A percentile compares a stretch with the other conserved stretches of the same genome.
phyloP scores from a whole-genome alignment of 805 yeast genomes.

The Tetrapisispora pingtungensis region DNA sequence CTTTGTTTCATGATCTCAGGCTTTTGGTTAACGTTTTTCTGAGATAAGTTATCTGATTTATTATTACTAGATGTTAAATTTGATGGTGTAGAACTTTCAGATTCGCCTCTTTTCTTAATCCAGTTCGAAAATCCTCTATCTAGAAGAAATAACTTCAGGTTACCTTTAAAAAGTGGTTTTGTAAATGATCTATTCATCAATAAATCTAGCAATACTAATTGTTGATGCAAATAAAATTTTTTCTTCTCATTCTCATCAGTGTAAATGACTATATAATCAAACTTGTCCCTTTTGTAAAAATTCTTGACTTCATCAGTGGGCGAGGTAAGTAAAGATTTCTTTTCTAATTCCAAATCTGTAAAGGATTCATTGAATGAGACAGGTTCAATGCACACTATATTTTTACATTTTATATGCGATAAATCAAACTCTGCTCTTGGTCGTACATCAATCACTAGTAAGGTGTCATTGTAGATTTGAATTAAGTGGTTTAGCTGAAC shows the following conservation, averaged over 20 bases:
- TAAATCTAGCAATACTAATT: conserved; percentile 15
- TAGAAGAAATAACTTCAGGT: conserved; percentile 13
- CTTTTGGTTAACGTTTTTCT: too few relatives aligned
- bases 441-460: conserved; percentile 68
- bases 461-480: conserved; percentile 3
- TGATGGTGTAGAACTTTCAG: too few relatives aligned
- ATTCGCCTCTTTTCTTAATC: conserved; percentile 12
- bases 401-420: conserved; percentile 51
- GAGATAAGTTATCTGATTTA: background rate
- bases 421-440: conserved; percentile 47
- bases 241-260: conserved; percentile 14
- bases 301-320: conserved; percentile 44
- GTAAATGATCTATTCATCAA: conserved; percentile 22
- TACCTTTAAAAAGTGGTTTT: conserved; percentile 14
- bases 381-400: conserved; percentile 72
- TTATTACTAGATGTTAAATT: too few relatives aligned
- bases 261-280: conserved; percentile 56
- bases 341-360: conserved; percentile 59
- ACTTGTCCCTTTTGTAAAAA: conserved; percentile 45
- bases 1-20: background rate
- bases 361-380: conserved; percentile 40
- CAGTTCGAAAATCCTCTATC: conserved; percentile 22
- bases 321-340: conserved; percentile 44
- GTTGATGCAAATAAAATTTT: conserved; percentile 16
- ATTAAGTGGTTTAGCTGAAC: conserved; percentile 12